Evolutionary conservation across 163 green algal genomes (phyloP), one percentile per base, ranked within the genome.

Genomic region (Scenedesmus sp.): DNA sequence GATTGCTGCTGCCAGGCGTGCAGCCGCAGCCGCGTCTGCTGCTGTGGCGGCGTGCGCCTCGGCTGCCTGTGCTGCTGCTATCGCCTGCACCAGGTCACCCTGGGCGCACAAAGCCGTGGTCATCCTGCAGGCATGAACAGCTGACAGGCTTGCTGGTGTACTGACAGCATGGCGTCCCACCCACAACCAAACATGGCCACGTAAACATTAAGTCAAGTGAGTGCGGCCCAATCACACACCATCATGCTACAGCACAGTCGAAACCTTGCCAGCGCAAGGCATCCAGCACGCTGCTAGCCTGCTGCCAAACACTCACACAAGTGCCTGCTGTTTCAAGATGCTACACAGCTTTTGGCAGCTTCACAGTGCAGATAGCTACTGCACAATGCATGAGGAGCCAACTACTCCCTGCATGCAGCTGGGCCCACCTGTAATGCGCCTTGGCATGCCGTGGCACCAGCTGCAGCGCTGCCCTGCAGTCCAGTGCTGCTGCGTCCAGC

Each of bases 401-500:
- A n/a, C n/a, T n/a, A 59, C 22, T 24, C 35, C n/a, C 44, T 72
- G 44, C 80, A 51, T 37, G 56, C 82, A 61, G 82, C n/a, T 10
- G 5, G 16, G 13, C 68, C n/a, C 7, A 84, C 85, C 85, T 90
- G 72, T 79, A 85, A 59, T 90, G 51, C 6, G 93, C 84, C 89
- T 95, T 95, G 83, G 80, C 61, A 79, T 89, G 76, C 1, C 3
- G 24, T 30, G 87, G 56, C 44, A 84, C 43, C 56, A 92, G 76
- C 6, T 88, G 49, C 46, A 90, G 33, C 20, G 85, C 85, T 20
- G 85, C 42, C 20, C 49, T 83, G 72, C 72, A 90, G 51, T 90
- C 85, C 70, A 90, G 59, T 37, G 78, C 51, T 73, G 85, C 85
- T 53, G 85, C 85, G 24, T 76, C 30, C 72, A 84, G 42, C 85